A percentile compares a stretch with the other conserved stretches of the same genome.
Conservation (phyloP, 2,329 filamentous ascomycete genomes). For the Hyphodiscus sp. region DNA sequence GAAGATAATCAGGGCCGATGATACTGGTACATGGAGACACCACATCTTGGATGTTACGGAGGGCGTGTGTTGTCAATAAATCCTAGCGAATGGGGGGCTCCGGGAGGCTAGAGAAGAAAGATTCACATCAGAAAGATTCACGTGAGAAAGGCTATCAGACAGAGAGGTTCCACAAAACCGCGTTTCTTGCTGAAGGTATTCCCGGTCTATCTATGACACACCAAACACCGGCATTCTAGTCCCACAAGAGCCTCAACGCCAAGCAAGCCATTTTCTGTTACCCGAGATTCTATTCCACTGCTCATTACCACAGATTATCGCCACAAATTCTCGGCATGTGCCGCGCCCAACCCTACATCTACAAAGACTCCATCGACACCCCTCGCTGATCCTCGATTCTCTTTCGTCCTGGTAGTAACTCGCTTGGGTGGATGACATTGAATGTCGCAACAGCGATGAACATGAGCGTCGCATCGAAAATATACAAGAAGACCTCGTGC, state of each 20-base stretch:
- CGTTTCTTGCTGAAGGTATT: too few species aligned
- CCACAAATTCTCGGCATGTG: neutral
- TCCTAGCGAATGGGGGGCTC: too few species aligned
- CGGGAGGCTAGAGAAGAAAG: too few species aligned
- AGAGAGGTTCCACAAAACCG: too few species aligned
- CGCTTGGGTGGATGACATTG: conserved; percentile 30
- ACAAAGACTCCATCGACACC: neutral
- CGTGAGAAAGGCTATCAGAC: too few species aligned
- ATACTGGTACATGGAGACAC: neutral
- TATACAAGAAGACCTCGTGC: conserved; percentile 39
- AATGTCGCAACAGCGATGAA: conserved; percentile 31
- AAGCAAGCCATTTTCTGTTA: too few species aligned
- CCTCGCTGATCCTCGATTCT: neutral
- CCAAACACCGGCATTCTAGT: too few species aligned
- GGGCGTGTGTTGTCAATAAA: neutral
- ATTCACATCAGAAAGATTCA: too few species aligned
- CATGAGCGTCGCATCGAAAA: conserved; percentile 40
- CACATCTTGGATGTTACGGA: neutral
- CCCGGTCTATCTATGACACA: too few species aligned
- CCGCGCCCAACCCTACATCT: neutral
- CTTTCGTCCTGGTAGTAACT: neutral
- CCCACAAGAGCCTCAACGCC: too few species aligned
- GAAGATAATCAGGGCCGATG: neutral
- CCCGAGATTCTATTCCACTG: too few species aligned
- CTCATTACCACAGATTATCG: too few species aligned